Evolutionary conservation across 2,329 filamentous ascomycete genomes (phyloP).

Genomic region (Helotiales sp.): DNA sequence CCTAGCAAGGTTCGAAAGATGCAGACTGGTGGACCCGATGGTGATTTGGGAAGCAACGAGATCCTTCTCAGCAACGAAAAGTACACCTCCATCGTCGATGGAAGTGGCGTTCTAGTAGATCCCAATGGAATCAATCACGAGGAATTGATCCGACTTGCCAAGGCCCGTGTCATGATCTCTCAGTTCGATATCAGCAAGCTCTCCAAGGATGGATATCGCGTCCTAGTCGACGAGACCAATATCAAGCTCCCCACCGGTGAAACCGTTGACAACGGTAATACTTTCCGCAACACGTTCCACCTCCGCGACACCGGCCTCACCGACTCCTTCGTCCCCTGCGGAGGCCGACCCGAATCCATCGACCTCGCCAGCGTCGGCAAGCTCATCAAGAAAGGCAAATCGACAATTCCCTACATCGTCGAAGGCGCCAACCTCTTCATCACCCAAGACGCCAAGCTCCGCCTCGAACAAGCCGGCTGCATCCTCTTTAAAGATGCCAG

Average conservation of each 20-base stretch:
- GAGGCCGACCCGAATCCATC: conserved; percentile 94
- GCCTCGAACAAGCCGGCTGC: conserved; percentile 92
- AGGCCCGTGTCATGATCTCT: conserved; percentile 85
- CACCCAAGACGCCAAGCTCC: conserved; percentile 95
- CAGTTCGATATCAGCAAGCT: conserved; percentile 86
- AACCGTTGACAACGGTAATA: conserved; percentile 84
- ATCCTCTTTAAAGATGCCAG: conserved; percentile 97
- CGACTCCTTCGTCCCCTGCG: conserved; percentile 93
- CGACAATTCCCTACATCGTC: conserved; percentile 89
- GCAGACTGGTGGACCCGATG: conserved; percentile 96
- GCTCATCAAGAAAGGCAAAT: conserved; percentile 89
- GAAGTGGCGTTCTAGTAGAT: conserved; percentile 91
- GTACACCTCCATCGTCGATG: conserved; percentile 95
- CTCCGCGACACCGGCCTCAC: conserved; percentile 77
- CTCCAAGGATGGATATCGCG: conserved; percentile 85
- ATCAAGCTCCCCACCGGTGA: conserved; percentile 88
- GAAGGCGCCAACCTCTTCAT: conserved; percentile 99
- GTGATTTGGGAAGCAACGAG: conserved; percentile 96
- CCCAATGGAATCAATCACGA: conserved; percentile 84
- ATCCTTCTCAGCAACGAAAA: conserved; percentile 95
- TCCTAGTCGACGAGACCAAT: conserved; percentile 90
- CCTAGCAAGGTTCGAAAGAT: conserved; percentile 86
- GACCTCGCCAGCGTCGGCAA: conserved; percentile 86
- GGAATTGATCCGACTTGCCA: conserved; percentile 84
- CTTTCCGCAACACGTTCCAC: conserved; percentile 98